Base-by-base conservation (phyloP, 2,329 filamentous ascomycete genomes). In the Iodosphaeria phyllophila region DNA sequence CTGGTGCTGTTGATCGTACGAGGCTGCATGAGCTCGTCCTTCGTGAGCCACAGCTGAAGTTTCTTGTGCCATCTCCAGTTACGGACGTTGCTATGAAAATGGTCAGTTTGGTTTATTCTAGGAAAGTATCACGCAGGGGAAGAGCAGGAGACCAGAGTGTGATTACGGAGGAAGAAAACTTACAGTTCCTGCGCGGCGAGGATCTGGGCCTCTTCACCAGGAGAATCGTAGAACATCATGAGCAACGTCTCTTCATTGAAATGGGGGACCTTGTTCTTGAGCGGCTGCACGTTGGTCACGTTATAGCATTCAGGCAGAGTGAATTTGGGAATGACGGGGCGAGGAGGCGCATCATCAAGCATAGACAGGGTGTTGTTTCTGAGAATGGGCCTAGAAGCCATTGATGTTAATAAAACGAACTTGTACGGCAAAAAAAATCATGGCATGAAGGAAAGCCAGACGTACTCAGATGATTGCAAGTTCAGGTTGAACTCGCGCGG, bases 51-150 rank as follows among this genome's bases (percentile, higher is more conserved):
- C 13, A 73, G 46, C 34, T 68, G 64, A 13, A 69, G 47, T 43
- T 70, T 70, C 51, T 73, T 73, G 43, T 75, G 69, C 62, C 69
- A 75, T 31, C 70, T 54, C 70, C 70, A 75, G 42, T 71, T 71
- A 12, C 70, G 60, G 30, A 59, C 60, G 36, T 67, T 64, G 21
- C 68, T 74, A 29, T 6, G 8, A 14, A 13, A 12, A 14, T 23
- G 28, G n/a, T n/a, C n/a, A n/a, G n/a, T n/a, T n/a, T n/a, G n/a
- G n/a, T n/a, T n/a, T n/a, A n/a, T n/a, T 39, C 23, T 41, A 35
- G 18, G 32, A 24, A 24, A 3, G 13, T 18, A 27, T 9, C 22
- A 13, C 13, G 5, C 11, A 16, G 11, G 11, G 15, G 13, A n/a
- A 13, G 9, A 16, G 22, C 22, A 13, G 10, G 7, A n/a, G 8